Base-by-base conservation (phyloP, 768 basidiomycete species). In the Xerocomellus chrysenteron region DNA sequence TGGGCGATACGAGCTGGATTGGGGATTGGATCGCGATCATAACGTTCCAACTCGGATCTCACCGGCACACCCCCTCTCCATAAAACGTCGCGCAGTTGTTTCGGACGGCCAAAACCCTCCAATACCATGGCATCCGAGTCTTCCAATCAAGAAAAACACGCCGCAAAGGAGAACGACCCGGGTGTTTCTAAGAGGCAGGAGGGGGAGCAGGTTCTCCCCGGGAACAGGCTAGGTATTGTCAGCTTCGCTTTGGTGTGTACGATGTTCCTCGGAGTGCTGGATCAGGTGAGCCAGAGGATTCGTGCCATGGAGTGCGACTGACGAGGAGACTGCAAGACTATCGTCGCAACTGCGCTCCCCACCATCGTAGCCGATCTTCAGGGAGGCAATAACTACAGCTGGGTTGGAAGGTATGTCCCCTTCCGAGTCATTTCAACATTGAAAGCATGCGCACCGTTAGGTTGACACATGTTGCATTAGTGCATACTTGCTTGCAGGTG, bases 401-500 rank as follows among this genome's bases (percentile, higher is more conserved):
- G 88, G 88, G 84, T 89, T 36, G 86, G 85, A 61, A 85, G 79
- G 86, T 83, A 14, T 35, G 35, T 5, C 35, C 12, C 35, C 35
- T 14, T 21, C 21, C 21, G 21, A 21, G 21, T 14, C 12, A 12
- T 35, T 35, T 35, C 13, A 35, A 13, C 5, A 35, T 35, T 14
- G 13, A 4, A 13, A 54, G 14, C 74, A n/a, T 43, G 26, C 39
- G 17, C 10, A 35, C 26, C 39, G 13, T 21, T 35, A 24, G 14
- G 45, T 28, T 44, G 41, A 1, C 33, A 19, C 21, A 5, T 6
- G 1, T 48, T 33, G 16, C 1, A 5, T 5, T 53, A 89, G 88
- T 66, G 84, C 91, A 33, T 93, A 92, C 66, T 73, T 92, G 16
- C 81, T 93, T 21, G 80, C 85, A 0, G 81, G 84, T 4, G 83